A percentile compares a stretch with the other conserved stretches of the same genome.
These are phyloP conservation scores for Paramecium sexaurelia DNA, from an alignment of 73 alveolate species.

Conservation along the genomic window DNA sequence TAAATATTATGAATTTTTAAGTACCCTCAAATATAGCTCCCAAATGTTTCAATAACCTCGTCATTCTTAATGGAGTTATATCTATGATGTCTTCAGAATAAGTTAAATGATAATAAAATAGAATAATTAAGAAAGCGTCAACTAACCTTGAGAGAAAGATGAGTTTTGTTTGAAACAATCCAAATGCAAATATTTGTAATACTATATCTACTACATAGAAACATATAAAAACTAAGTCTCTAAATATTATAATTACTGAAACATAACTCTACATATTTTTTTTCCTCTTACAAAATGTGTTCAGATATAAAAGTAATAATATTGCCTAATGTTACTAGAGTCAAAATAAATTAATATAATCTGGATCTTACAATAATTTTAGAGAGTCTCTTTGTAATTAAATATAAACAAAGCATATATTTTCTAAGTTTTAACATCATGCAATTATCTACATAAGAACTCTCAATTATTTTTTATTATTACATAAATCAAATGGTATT, in stretches of 20 bases:
- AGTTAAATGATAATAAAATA: not conserved
- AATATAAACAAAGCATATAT: not conserved
- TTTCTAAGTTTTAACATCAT: not conserved
- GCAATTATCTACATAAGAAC: not conserved
- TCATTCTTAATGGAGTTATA: constrained; percentile 18
- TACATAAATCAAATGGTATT: constrained; percentile 4
- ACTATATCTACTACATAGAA: not conserved
- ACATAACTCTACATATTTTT: not conserved
- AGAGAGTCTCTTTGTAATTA: not conserved
- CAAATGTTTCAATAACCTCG: not conserved
- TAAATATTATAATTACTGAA: not conserved
- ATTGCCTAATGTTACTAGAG: not conserved
- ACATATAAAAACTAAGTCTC: not conserved
- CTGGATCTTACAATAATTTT: not conserved
- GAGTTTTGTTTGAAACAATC: not conserved
- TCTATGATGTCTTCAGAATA: not conserved
- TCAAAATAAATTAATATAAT: not conserved
- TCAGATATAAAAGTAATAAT: not conserved
- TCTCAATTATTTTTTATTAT: not conserved
- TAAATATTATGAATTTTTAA: not conserved
- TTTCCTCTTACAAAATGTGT: not conserved
- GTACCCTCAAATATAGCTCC: not conserved
- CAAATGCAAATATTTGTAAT: not conserved
- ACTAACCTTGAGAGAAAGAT: not conserved
- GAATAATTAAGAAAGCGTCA: not conserved